Evolutionary conservation across 176 grass and related monocot species (phyloP), one percentile per base, ranked within the genome.

Genomic region (Musa acuminata): DNA sequence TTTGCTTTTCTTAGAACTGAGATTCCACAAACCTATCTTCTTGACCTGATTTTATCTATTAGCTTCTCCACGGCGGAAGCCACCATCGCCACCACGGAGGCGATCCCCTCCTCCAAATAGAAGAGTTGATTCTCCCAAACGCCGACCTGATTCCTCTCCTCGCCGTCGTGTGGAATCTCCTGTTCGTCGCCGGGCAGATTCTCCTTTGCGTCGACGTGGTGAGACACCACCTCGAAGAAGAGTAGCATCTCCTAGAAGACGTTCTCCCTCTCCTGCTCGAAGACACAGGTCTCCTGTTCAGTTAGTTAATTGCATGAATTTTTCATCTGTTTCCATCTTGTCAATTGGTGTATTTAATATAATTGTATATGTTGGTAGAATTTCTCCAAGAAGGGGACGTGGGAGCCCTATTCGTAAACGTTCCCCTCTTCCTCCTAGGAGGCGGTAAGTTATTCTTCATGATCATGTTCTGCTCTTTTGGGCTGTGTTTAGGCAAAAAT

Each of bases 1-100:
- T 83, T 43, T 85, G 74, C 13, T 76, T 26, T 71, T 53, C 24
- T 69, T 72, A 16, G 63, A 20, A 62, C 29, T 21, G 12, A 17
- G 9, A 8, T 66, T n/a, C 10, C 48, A 1, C 52, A 78, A 43
- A 9, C 6, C 22, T 54, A n/a, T 78, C 5, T 26, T 70, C 19
- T n/a, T 11, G 51, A 12, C 16, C 35, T 70, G 13, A 70, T 49
- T 59, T 17, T 3, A 82, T 53, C 21, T 13, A 79, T 77, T 74
- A 99, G 91, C 83, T 84, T 89, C 95, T 80, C 93, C 93, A 74
- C 66, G 83, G 62, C 83, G 83, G 54, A 96, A 92, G 49, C 87
- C 75, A 64, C 68, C 69, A 26, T 88, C 87, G 53, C 90, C 95
- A 68, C 80, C 81, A 53, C 59, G 84, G n/a, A 91, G 89, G 69